These are phyloP conservation scores for Aspergillus steynii DNA, from an alignment of 495 filamentous ascomycete genomes.

Conservation along the genomic window DNA sequence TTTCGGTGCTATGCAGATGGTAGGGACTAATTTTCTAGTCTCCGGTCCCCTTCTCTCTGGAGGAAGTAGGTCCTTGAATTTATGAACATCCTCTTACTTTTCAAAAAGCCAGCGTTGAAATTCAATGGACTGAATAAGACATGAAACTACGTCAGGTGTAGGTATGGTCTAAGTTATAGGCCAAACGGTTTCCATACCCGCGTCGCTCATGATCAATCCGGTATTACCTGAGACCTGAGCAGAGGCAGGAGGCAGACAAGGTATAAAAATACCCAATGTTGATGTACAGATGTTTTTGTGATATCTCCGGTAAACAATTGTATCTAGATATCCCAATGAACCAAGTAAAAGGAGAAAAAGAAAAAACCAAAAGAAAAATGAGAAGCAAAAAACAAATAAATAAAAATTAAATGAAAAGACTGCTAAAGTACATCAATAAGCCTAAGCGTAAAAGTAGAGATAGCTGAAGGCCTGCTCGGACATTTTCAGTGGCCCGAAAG, in stretches of 20 bases:
- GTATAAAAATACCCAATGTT: too few species aligned
- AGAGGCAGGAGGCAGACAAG: background rate
- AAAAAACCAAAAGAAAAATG: background rate
- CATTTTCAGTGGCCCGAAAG: slow-evolving; percentile 12
- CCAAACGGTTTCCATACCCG: background rate
- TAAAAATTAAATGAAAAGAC: too few species aligned
- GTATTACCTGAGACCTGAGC: background rate
- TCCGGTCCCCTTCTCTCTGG: background rate
- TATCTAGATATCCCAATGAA: too few species aligned
- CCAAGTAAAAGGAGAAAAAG: background rate
- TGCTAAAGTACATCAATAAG: too few species aligned
- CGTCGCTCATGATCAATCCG: too few species aligned
- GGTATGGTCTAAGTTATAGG: background rate
- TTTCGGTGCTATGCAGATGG: background rate
- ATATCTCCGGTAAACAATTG: too few species aligned
- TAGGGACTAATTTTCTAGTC: background rate
- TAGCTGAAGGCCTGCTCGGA: background rate
- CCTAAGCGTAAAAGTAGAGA: background rate
- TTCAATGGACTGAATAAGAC: too few species aligned
- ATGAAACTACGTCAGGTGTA: background rate
- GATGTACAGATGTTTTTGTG: too few species aligned
- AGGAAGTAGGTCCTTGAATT: background rate
- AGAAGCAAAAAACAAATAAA: too few species aligned
- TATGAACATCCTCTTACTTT: background rate
- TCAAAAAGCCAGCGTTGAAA: background rate